Conservation (phyloP, 148 eudicot species). For the Nyssa sinensis region DNA sequence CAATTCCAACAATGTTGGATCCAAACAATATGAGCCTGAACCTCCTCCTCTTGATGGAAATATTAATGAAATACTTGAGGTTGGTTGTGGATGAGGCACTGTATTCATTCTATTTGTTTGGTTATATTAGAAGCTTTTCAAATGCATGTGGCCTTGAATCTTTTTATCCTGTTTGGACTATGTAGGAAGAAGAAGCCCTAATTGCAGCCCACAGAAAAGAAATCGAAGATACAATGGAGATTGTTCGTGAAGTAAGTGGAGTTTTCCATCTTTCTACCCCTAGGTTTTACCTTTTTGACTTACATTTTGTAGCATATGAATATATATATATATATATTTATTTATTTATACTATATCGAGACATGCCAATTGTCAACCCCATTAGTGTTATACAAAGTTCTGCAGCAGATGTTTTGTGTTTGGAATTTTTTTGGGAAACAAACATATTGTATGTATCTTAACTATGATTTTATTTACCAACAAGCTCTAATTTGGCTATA, state of each 20-base stretch:
- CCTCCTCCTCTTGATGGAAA: conserved; percentile 58
- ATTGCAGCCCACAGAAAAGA: conserved; percentile 97
- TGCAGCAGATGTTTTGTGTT: background rate
- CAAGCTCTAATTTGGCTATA: too few relatives aligned
- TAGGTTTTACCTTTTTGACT: background rate
- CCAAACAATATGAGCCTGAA: conserved; percentile 57
- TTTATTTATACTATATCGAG: too few relatives aligned
- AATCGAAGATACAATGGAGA: conserved; percentile 99
- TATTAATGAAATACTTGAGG: conserved; percentile 89
- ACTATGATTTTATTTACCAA: background rate
- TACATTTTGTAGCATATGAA: too few relatives aligned
- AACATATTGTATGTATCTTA: background rate
- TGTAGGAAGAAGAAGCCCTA: conserved; percentile 95
- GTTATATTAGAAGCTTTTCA: background rate
- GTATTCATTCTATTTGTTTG: background rate
- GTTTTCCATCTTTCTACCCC: background rate
- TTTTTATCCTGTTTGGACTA: conserved; percentile 7
- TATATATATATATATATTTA: too few relatives aligned
- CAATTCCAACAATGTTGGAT: conserved; percentile 32
- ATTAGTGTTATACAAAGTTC: background rate
- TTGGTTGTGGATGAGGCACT: conserved; percentile 21
- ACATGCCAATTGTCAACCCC: too few relatives aligned
- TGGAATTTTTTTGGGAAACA: background rate
- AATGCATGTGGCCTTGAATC: background rate
- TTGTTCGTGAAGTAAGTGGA: conserved; percentile 93